Evolutionary conservation across 306 rosid genomes (phyloP), one percentile per base, ranked within the genome.

Genomic region (Cucurbita ficifolia): DNA sequence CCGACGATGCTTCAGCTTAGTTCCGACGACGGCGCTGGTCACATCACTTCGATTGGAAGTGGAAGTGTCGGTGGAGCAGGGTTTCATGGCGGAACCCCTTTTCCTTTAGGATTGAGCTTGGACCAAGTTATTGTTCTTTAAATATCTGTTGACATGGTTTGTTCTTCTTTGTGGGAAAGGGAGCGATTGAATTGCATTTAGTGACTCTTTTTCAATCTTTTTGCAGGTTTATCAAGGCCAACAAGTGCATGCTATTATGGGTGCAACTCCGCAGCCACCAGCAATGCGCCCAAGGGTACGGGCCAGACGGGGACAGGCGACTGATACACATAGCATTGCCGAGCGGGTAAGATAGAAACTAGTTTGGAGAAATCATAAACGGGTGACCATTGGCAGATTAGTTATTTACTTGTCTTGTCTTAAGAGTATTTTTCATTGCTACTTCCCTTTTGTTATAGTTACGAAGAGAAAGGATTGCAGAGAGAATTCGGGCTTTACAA

Each of bases 301-400:
- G 58, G 97, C 99, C 56, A 85, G 97, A 84, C 85, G 99, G 82
- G 99, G 99, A 72, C 99, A 94, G 79, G 99, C 99, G 72, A 94
- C 99, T 14, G 99, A 94, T 86, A 97, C 99, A 69, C 99, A 94
- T 78, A 94, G 99, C 86, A 94, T 91, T 68, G 99, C 99, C 73
- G 99, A 94, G 83, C 87, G 99, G 88, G 99, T 89, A 81, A 72
- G 86, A 76, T 75, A 70, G 74, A 53, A 2, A 8, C 48, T 10
- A 49, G n/a, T 45, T 68, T 53, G 18, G 45, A 52, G 21, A 54
- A 18, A 72, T 13, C 18, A 72, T 38, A 72, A 53, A 38, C 19
- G 21, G 42, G 33, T 46, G 10, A 10, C 8, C 0, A 2, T 69
- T 69, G 22, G 42, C 6, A 48, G 43, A 69, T 75, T 53, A 48